Base-by-base conservation (phyloP, 345 rosid species). In the Stellera chamaejasme region DNA sequence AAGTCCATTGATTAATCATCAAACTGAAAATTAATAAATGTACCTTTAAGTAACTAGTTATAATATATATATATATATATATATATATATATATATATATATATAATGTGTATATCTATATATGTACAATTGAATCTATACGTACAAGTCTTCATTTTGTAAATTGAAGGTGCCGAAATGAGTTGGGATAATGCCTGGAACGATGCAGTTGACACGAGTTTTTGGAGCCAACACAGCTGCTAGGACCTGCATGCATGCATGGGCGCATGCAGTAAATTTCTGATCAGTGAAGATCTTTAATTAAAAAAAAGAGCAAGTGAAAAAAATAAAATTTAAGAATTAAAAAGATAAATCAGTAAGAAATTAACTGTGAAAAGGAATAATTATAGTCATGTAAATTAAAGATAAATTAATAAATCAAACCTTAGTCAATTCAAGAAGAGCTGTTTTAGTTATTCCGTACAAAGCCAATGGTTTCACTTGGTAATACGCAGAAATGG, bases 121-220 rank as follows among this genome's bases (percentile, higher is more conserved):
- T n/a, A n/a, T n/a, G n/a, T n/a, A n/a, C n/a, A n/a, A n/a, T n/a
- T n/a, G n/a, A n/a, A n/a, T n/a, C n/a, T n/a, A n/a, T n/a, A 71
- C 83, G 74, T 79, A 87, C 97, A 43, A 72, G 23, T 14, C 72
- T 1, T 75, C 79, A 36, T 69, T 70, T 50, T 50, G 66, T 6
- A 86, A 77, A 52, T 89, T 64, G 77, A 67, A 87, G 8, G 69
- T 75, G 1, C 92, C 88, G 58, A 89, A 84, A 62, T 62, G 79
- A 7, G 99, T 89, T 27, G 99, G 99, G 6, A 93, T 95, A 65
- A 87, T 84, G 55, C 97, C 97, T 0, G 97, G 99, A 26, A 95
- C 96, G 56, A 93, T 60, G 5, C 82, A 75, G 52, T 93, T 93
- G 28, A 89, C 97, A 42, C 99, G 96, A 41, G 75, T 82, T 60